Evolutionary conservation across 2,329 filamentous ascomycete species (phyloP), one percentile per base, ranked within the genome.

Genomic region (Metarhizium humberi): DNA sequence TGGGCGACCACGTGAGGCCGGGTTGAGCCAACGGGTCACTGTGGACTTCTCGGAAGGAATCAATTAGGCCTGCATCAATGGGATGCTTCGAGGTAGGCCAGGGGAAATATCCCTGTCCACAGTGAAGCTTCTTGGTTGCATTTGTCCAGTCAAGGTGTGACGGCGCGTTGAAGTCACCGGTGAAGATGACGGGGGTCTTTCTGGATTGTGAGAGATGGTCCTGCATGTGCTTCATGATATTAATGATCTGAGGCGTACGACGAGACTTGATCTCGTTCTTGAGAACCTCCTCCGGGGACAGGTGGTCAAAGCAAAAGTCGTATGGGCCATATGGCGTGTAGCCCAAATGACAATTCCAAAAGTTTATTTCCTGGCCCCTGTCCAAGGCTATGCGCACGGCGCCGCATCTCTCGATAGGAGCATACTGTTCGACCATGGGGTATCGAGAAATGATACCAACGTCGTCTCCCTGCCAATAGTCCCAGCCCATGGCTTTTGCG

Each of bases 111-210:
- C 59, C 63, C 47, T 65, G 66, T 10, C 69, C 70, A 54, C 73
- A 75, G 62, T 75, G 67, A 56, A 64, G 64, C 4, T 67, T 59
- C 32, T 62, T 61, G 2, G 65, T 60, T 5, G 60, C 64, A 5
- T 71, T 66, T 3, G 66, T 69, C 63, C 67, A 75, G 63, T 75
- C 73, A 2, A 74, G 64, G 49, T 75, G 73, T 18, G 73, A 75
- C 0, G 73, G 73, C 1, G 73, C 71, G 58, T 75, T 75, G 56
- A 75, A 72, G 59, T 75, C 73, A 20, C 73, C 73, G 0, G 69
- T 62, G 1, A 75, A 54, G 34, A 75, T 56, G 0, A 74, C 67
- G 3, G 73, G 71, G 0, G 67, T 57, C 0, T 63, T 60, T 29
- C 70, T 64, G 0, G 69, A 61, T 29, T 68, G 57, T 6, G 57